Percentiles rank a stretch among this genome's conserved stretches.
Conservation (phyloP, 2,329 filamentous ascomycete genomes). For the Fusarium metavorans region DNA sequence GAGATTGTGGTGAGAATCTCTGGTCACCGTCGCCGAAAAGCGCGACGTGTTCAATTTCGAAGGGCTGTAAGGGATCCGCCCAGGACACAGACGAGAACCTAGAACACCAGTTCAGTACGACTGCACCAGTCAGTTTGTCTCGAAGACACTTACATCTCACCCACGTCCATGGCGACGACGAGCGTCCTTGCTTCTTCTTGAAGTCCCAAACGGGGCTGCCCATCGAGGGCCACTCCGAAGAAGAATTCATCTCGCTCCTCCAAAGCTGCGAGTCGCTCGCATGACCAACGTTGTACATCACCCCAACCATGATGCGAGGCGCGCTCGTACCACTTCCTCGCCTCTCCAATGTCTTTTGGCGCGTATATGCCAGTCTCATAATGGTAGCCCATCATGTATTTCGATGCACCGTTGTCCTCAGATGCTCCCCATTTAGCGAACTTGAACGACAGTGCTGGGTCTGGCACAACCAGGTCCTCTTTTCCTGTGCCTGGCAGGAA, state of each 20-base stretch:
- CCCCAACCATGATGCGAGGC: not conserved
- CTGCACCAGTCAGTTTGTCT: not conserved
- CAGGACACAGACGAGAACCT: not conserved
- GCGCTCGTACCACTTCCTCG: not conserved
- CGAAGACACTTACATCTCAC: not conserved
- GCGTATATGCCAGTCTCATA: not conserved
- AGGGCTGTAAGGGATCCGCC: not conserved
- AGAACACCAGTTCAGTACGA: not conserved
- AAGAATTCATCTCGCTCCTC: not conserved
- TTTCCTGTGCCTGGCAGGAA: not conserved
- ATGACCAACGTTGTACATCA: not conserved
- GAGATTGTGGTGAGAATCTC: not conserved
- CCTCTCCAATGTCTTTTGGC: not conserved
- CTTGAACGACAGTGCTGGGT: not conserved
- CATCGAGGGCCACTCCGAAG: not conserved
- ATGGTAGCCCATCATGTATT: not conserved
- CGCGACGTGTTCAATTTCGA: not conserved
- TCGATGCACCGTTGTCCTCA: not conserved
- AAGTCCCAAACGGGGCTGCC: not conserved
- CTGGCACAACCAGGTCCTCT: not conserved
- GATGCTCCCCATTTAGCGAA: not conserved
- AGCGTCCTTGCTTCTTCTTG: not conserved
- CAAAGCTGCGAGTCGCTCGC: not conserved
- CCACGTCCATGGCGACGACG: not conserved
- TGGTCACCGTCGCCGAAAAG: not conserved